These are phyloP conservation scores for Dianthus caryophyllus DNA, from an alignment of 148 eudicot genomes.

Conservation along the genomic window DNA sequence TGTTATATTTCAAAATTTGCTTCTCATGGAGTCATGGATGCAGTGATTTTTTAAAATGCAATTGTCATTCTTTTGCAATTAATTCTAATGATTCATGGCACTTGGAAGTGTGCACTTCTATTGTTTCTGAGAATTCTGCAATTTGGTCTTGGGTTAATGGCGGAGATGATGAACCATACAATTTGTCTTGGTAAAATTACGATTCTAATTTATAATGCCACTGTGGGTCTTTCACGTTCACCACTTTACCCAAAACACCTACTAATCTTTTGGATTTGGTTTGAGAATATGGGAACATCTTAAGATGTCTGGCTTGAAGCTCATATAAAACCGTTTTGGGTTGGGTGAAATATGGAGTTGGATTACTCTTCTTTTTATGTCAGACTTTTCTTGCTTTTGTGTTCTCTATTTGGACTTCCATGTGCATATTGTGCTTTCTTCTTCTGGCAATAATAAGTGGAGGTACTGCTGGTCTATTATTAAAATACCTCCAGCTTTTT, in stretches of 20 bases:
- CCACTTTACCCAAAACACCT: neutral
- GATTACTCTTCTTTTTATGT: neutral
- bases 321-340: neutral
- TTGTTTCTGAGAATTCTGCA: neutral
- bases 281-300: neutral
- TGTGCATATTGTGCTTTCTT: neutral
- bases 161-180: conserved; percentile 9
- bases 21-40: neutral
- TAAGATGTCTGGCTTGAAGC: neutral
- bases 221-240: neutral
- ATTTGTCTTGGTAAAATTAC: neutral
- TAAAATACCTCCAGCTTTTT: neutral
- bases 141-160: neutral
- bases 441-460: neutral
- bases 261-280: neutral
- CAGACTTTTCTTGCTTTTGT: neutral
- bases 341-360: neutral
- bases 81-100: neutral
- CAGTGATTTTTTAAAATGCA: neutral
- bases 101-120: neutral
- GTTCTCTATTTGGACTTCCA: neutral
- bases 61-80: neutral
- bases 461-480: conserved; percentile 2
- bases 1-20: neutral
- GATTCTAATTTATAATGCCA: neutral